Evolutionary conservation across 2,329 filamentous ascomycete species (phyloP), one percentile per base, ranked within the genome.

Genomic region (Pseudopyricularia javanii): DNA sequence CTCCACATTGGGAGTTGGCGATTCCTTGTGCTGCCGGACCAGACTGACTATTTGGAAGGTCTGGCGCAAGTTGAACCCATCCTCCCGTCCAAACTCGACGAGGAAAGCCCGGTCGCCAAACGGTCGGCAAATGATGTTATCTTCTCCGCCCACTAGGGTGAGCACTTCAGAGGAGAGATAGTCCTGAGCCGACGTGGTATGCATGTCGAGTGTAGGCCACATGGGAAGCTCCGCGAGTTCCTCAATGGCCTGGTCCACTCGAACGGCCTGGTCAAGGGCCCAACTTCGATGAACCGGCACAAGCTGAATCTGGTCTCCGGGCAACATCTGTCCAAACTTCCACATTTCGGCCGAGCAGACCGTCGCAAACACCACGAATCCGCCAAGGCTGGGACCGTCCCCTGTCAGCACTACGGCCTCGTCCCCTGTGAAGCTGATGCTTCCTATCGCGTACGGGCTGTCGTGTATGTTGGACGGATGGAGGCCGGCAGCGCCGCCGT

Each of bases 401-500:
- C 61, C 63, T 0, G 65, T 59, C 6, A 72, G 57, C 3, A 72
- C 61, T 2, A 72, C 67, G 2, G 67, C 63, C 32, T 69, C 66
- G 30, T 72, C 69, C 0, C 70, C 70, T 0, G 69, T 72, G 54
- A 70, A 73, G 58, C 67, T 73, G 4, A 72, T 60, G 30, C 68
- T 67, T 2, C 70, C 70, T 5, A 69, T 61, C 0, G 69, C 66
- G 54, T 70, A 71, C 1, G 65, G 65, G 28, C 63, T 65, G 24
- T 70, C 68, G 28, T 68, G 63, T 20, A 71, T 65, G 28, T 73
- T 73, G n/a, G 66, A 70, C 0, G 70, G 69, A 49, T 72, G 70
- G 7, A 68, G 57, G 0, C 68, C 68, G 2, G 64, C 70, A 33
- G 66, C 63, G 1, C 67, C 68, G 3, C 70, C 69, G 2, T 63